Evolutionary conservation across 768 basidiomycete genomes (phyloP), one percentile per base, ranked within the genome.

Genomic region (Scleroderma bovista): DNA sequence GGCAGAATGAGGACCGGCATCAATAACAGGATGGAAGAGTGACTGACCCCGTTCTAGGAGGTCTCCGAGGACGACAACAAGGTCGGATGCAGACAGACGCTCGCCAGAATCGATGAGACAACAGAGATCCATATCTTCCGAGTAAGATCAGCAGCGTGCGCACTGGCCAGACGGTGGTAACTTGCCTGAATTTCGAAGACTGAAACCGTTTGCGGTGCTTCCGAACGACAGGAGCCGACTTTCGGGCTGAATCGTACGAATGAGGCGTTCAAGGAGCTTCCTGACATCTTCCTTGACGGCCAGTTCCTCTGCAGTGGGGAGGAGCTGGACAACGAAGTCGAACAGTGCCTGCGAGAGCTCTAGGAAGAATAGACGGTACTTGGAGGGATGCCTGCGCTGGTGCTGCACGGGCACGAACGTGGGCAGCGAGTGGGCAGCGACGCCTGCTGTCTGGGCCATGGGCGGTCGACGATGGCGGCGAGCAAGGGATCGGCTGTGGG

Each of bases 131-230:
- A 99, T 98, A 70, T 99, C 95, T 97, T 61, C 38, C 9, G 23
- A 12, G 41, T 46, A 53, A 34, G 54, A 51, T 60, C 52, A 55
- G 43, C 50, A 29, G 13, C 31, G 40, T 15, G 26, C 29, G 41
- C 19, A 47, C 53, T 26, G 50, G 50, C 16, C 43, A 44, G 23
- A 20, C 37, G 47, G 49, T 53, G 47, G 52, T 31, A 20, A 57
- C 74, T 50, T 46, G 89, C 94, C 94, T 54, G 93, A 95, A 72
- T 97, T 96, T 58, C 93, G 80, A 60, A 98, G 80, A 65, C 91
- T 93, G 75, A 98, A 95, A 51, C 94, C 93, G 62, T 97, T 98
- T 11, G 93, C 94, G 33, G 92, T 96, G 64, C 91, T 93, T 31
- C 95, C 95, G 66, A 99, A 99, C 50, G 93, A 92, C 58, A 95